Evolutionary conservation across 805 yeast species (phyloP), one percentile per base, ranked within the genome.

Genomic region (Clavispora vitiphila): DNA sequence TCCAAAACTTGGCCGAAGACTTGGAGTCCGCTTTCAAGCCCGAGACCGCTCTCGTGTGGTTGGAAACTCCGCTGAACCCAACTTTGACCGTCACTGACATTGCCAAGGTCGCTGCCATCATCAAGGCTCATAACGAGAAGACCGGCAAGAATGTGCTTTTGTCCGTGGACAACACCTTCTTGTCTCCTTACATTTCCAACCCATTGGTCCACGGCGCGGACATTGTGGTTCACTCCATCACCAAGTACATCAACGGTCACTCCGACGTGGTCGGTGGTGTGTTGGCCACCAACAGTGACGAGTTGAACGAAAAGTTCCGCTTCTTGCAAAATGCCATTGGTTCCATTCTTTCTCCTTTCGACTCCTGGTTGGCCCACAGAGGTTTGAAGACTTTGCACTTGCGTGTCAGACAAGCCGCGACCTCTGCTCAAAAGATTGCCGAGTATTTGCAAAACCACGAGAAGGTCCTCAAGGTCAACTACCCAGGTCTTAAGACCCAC

Each of bases 211-310:
- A 73, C 53, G 96, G 96, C 52, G 96, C 93, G 41, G 95, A 87
- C 58, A 77, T 86, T 47, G 95, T 87, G 38, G 83, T 85, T 35
- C 96, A 87, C 69, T 84, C 93, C 14, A 95, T 86, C 47, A 86
- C 96, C 58, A 87, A 87, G 67, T 88, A 85, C 72, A 81, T 87
- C 67, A 87, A 86, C 59, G 96, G 96, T 51, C 96, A 87, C 69
- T 85, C 95, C 20, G 96, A 87, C 60, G 95, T 87, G 18, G 93
- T 87, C 39, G 77, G 86, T 71, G 96, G 96, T 55, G 81, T 85
- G 41, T 77, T 85, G 47, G 88, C 85, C 40, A 78, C 87, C 51
- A 84, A 80, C 72, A 63, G 65, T 54, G 80, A 76, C 42, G 71
- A 58, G 38, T 66, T 84, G 55, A 78, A 78, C 66, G 80, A 80